phyloP scores from a whole-genome alignment of 2,329 filamentous ascomycete species.

The Plectosphaerella sp. region DNA sequence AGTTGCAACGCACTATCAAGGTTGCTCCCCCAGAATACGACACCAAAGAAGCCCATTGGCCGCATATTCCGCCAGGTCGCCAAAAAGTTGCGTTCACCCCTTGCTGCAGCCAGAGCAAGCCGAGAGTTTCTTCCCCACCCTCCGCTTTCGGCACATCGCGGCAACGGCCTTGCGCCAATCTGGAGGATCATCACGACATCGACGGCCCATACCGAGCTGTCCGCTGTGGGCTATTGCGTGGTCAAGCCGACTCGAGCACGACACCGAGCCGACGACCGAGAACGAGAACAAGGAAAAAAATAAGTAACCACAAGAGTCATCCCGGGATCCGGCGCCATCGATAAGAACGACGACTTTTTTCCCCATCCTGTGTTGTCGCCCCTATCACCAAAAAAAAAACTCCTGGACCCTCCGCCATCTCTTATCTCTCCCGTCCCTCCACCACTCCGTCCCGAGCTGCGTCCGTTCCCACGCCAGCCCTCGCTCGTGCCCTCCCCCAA shows the following conservation, averaged over 20 bases:
- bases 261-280: no score
- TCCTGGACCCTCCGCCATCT: background rate
- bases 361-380: no score
- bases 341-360: no score
- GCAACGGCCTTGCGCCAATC: constrained; percentile 1
- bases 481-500: background rate
- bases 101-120: background rate
- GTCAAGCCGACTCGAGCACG: no score
- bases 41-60: background rate
- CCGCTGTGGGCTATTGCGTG: background rate
- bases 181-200: constrained; percentile 2
- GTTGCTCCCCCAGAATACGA: no score
- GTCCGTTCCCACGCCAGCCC: background rate
- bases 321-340: no score
- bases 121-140: background rate
- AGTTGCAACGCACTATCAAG: no score
- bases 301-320: no score
- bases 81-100: background rate
- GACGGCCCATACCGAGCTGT: background rate
- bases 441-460: background rate
- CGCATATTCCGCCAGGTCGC: background rate
- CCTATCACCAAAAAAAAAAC: background rate
- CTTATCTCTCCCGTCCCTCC: no score
- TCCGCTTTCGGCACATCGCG: constrained; percentile 3
- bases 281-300: no score